Conservation (phyloP, 1,284 basidiomycete species). For the Mycosarcoma mackinlayi region DNA sequence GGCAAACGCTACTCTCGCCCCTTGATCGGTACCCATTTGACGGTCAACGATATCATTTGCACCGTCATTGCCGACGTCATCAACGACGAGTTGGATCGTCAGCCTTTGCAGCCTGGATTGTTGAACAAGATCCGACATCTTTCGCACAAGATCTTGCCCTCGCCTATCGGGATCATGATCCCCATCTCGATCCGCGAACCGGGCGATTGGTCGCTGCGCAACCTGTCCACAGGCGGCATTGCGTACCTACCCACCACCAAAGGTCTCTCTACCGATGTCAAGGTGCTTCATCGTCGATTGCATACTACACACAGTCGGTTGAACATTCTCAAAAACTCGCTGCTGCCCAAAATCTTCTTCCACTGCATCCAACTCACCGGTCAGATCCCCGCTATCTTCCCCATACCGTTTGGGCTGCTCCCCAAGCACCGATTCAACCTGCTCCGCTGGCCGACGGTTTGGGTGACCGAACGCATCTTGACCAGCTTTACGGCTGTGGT, state of each 20-base stretch:
- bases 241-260: constrained; percentile 57
- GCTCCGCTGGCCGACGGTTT: constrained; percentile 18
- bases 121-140: constrained; percentile 23
- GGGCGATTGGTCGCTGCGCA: constrained; percentile 61
- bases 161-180: constrained; percentile 56
- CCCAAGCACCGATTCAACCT: constrained; percentile 24
- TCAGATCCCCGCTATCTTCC: constrained; percentile 48
- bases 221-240: constrained; percentile 61
- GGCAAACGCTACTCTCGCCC: constrained; percentile 33
- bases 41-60: constrained; percentile 65
- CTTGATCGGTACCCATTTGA: constrained; percentile 55
- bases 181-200: constrained; percentile 64
- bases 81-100: constrained; percentile 49
- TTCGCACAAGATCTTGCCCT: constrained; percentile 47
- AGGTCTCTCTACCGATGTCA: constrained; percentile 23
- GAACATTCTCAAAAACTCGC: constrained; percentile 57
- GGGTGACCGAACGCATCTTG: constrained; percentile 32
- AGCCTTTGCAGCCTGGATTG: constrained; percentile 24
- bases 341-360: constrained; percentile 57
- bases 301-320: constrained; percentile 53
- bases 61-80: constrained; percentile 62
- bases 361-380: constrained; percentile 48
- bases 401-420: constrained; percentile 35
- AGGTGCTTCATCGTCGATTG: constrained; percentile 52
- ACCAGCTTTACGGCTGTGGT: constrained; percentile 56